A percentile compares a stretch with the other conserved stretches of the same genome.
Evolutionary conservation across 2,329 filamentous ascomycete genomes (phyloP).

Genomic region (Sodiomyces alkalinus): DNA sequence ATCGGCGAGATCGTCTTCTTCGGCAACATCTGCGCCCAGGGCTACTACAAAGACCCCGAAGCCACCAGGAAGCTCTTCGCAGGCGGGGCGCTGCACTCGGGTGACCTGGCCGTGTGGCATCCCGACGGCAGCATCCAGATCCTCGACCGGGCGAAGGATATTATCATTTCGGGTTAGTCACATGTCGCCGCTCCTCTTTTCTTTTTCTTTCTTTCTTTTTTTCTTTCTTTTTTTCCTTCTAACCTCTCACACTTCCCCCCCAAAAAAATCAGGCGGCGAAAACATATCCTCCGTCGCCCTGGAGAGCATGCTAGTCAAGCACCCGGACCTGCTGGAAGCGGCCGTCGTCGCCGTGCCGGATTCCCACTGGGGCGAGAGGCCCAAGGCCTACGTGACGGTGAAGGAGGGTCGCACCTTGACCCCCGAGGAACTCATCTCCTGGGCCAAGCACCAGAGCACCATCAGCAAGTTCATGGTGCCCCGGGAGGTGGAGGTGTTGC

Average conservation of each 20-base stretch:
- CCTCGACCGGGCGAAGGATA: constrained; percentile 87
- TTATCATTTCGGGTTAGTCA: constrained; percentile 83
- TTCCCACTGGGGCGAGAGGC: constrained; percentile 88
- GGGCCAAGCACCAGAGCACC: constrained; percentile 65
- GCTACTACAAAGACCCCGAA: constrained; percentile 79
- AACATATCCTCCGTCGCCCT: constrained; percentile 93
- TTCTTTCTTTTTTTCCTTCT: no score
- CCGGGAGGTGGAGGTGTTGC: constrained; percentile 59
- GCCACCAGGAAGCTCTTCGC: constrained; percentile 79
- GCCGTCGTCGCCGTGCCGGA: constrained; percentile 81
- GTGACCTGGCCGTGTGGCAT: constrained; percentile 88
- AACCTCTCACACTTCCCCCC: no score
- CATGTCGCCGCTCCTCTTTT: no score
- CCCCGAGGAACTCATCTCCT: constrained; percentile 61
- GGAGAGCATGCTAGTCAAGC: constrained; percentile 76
- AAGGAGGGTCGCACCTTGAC: constrained; percentile 47
- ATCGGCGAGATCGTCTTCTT: constrained; percentile 75
- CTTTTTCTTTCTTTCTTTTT: no score
- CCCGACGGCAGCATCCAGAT: constrained; percentile 85
- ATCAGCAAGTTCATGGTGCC: constrained; percentile 89
- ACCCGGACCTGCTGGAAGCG: constrained; percentile 80
- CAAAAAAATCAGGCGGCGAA: constrained; percentile 79
- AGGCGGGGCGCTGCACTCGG: constrained; percentile 75
- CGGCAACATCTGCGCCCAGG: constrained; percentile 84
- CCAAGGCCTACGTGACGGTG: constrained; percentile 82